These are phyloP conservation scores for Leptomonas pyrrhocoris DNA, from an alignment of 208 protist species.

Conservation along the genomic window DNA sequence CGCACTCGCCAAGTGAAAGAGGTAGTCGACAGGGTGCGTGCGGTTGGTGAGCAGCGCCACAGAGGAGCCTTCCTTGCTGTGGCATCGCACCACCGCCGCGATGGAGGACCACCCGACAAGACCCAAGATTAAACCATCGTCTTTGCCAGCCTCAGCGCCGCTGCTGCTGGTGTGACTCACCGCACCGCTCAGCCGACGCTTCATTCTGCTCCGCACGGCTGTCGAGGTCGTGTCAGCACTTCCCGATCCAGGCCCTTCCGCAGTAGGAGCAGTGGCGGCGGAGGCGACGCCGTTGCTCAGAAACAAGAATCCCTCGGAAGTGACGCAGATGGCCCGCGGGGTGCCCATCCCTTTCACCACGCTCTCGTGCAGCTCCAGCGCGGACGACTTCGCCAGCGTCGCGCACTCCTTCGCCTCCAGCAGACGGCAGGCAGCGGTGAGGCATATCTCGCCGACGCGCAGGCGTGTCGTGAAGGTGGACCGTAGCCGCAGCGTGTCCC, in stretches of 20 bases:
- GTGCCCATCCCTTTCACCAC: slow-evolving; percentile 19
- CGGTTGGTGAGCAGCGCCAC: slow-evolving; percentile 47
- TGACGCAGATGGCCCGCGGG: slow-evolving; percentile 37
- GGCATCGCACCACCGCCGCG: slow-evolving; percentile 49
- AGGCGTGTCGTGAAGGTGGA: slow-evolving; percentile 13
- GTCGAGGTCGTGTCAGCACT: not conserved
- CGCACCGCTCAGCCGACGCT: slow-evolving; percentile 8
- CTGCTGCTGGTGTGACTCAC: slow-evolving; percentile 24
- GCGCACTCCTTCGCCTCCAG: slow-evolving; percentile 41
- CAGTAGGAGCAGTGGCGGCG: not conserved
- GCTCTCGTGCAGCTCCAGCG: slow-evolving; percentile 13
- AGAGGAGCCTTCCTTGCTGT: slow-evolving; percentile 33
- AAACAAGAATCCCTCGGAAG: slow-evolving; percentile 40
- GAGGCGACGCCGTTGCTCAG: slow-evolving; percentile 32
- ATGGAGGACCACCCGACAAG: slow-evolving; percentile 48
- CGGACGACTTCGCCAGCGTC: slow-evolving; percentile 23
- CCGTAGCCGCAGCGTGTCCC: slow-evolving; percentile 37
- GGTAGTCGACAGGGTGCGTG: slow-evolving; percentile 39
- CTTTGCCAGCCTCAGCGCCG: slow-evolving; percentile 4
- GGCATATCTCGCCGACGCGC: slow-evolving; percentile 31
- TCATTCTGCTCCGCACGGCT: not conserved
- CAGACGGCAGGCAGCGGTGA: slow-evolving; percentile 40
- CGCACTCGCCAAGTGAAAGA: slow-evolving; percentile 36
- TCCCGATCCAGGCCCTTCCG: not conserved
- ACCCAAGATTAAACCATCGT: slow-evolving; percentile 22